Conservation (phyloP, 805 yeast genomes). For the Metschnikowia koreensis region DNA sequence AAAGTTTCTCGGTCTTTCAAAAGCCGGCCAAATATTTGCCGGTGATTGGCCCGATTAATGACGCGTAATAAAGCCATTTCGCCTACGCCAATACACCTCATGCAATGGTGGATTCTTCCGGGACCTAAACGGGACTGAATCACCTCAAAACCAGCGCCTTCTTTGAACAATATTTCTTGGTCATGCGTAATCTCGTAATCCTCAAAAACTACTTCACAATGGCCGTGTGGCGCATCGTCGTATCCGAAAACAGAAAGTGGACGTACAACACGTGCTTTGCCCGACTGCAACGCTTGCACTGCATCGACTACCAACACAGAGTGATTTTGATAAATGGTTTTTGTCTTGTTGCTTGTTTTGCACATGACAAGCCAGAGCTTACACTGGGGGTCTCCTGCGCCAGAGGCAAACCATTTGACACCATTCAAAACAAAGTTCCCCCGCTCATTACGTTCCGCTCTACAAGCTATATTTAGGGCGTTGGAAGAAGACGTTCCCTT, state of each 20-base stretch:
- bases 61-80: slow-evolving; percentile 51
- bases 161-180: slow-evolving; percentile 40
- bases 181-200: slow-evolving; percentile 46
- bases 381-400: slow-evolving; percentile 67
- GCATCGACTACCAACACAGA: slow-evolving; percentile 56
- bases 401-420: slow-evolving; percentile 69
- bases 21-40: slow-evolving; percentile 52
- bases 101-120: slow-evolving; percentile 70
- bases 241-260: slow-evolving; percentile 57
- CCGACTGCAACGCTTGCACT: slow-evolving; percentile 47
- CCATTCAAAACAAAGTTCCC: slow-evolving; percentile 57
- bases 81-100: slow-evolving; percentile 62
- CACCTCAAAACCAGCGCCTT: slow-evolving; percentile 59
- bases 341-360: slow-evolving; percentile 35
- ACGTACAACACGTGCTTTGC: slow-evolving; percentile 47
- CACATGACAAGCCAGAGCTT: slow-evolving; percentile 54
- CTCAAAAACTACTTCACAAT: slow-evolving; percentile 55
- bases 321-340: slow-evolving; percentile 48
- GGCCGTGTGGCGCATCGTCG: slow-evolving; percentile 75
- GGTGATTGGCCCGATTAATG: slow-evolving; percentile 49
- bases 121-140: slow-evolving; percentile 67
- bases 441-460: slow-evolving; percentile 35
- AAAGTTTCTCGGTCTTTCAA: slow-evolving; percentile 52
- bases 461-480: slow-evolving; percentile 54
- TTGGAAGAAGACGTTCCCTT: slow-evolving; percentile 59